These are phyloP conservation scores for Jimgerdemannia flammicorona DNA, from an alignment of 192 early-diverging fungal genomes.

Conservation along the genomic window DNA sequence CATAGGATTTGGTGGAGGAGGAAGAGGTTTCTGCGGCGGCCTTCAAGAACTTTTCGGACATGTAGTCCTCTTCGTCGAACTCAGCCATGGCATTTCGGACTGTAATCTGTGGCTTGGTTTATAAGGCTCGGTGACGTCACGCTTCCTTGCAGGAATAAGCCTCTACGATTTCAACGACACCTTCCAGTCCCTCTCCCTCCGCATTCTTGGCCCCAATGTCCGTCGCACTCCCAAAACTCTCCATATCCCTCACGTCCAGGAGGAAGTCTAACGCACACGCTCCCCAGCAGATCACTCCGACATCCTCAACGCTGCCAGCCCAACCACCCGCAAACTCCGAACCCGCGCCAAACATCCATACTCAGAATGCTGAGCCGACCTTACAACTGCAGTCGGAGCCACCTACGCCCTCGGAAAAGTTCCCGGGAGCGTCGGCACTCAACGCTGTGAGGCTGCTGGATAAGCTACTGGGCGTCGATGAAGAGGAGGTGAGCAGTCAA, in stretches of 20 bases:
- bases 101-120: too few species aligned
- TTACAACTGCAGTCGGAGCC: not conserved
- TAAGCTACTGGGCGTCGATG: not conserved
- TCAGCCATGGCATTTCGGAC: not conserved
- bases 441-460: not conserved
- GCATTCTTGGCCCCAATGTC: not conserved
- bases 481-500: not conserved
- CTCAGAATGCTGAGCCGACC: not conserved
- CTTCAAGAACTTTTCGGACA: slow-evolving; percentile 42
- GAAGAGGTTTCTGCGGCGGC: slow-evolving; percentile 18
- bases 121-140: not conserved
- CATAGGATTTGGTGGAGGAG: slow-evolving; percentile 24
- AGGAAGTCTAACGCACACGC: not conserved
- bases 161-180: not conserved
- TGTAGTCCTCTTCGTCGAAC: slow-evolving; percentile 45
- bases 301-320: not conserved
- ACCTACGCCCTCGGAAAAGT: not conserved
- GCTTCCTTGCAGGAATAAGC: not conserved
- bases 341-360: not conserved
- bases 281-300: not conserved
- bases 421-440: not conserved
- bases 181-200: not conserved
- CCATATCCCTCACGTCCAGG: not conserved
- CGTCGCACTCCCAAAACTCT: not conserved
- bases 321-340: not conserved